Percentiles rank a stretch among this genome's conserved stretches.
Conservation (phyloP, 139 green algal genomes). For the Zygnema circumcarinatum region DNA sequence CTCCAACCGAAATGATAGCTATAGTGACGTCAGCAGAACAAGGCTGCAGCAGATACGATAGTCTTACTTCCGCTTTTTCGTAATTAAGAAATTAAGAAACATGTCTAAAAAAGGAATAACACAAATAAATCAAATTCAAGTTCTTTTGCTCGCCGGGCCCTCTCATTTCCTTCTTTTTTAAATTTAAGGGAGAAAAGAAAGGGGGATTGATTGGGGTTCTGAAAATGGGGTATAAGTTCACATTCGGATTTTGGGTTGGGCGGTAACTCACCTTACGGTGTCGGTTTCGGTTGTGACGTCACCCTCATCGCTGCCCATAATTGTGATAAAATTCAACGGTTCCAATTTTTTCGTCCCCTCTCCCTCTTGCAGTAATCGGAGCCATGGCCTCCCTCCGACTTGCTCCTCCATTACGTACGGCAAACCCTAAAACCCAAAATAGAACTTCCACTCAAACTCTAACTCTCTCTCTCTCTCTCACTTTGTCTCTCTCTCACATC, state of each 20-base stretch:
- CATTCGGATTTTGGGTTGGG: too few relatives aligned
- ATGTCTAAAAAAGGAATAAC: neutral
- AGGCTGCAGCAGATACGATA: neutral
- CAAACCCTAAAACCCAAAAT: neutral
- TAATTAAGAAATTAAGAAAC: neutral
- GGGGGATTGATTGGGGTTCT: too few relatives aligned
- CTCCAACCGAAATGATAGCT: constrained; percentile 48
- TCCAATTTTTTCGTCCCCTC: neutral
- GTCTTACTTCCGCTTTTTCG: too few relatives aligned
- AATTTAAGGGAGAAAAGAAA: too few relatives aligned
- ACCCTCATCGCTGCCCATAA: too few relatives aligned
- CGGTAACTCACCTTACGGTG: too few relatives aligned
- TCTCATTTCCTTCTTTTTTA: too few relatives aligned
- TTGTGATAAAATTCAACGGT: neutral
- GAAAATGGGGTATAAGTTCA: too few relatives aligned
- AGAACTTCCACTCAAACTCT: neutral
- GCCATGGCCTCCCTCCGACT: neutral
- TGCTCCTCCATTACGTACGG: neutral
- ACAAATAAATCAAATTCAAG: too few relatives aligned
- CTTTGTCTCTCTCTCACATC: constrained; percentile 7
- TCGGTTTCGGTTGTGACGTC: too few relatives aligned
- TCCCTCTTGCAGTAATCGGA: neutral
- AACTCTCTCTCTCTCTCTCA: neutral
- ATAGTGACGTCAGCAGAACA: constrained; percentile 44
- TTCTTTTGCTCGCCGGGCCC: too few relatives aligned